These are phyloP conservation scores for Dioscorea zingiberensis DNA, from an alignment of 106 monocot genomes.

Conservation along the genomic window DNA sequence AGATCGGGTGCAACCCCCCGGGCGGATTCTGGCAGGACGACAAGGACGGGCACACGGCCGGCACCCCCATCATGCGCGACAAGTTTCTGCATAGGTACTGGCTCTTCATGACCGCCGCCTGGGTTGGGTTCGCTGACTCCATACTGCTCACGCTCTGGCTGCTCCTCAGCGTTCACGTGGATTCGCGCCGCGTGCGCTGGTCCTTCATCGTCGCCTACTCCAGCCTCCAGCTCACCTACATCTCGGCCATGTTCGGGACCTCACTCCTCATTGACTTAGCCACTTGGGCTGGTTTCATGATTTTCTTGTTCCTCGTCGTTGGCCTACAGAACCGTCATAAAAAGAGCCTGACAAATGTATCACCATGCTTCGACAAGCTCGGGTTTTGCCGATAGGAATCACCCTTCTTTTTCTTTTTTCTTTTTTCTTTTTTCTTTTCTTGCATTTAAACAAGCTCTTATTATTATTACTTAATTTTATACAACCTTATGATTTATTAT, in stretches of 20 bases:
- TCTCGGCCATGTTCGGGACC: constrained; percentile 7
- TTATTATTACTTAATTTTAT: no score
- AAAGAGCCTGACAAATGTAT: no score
- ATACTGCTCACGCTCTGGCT: constrained; percentile 14
- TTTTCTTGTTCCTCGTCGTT: not conserved
- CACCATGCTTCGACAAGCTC: no score
- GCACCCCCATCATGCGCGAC: constrained; percentile 24
- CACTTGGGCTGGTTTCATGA: constrained; percentile 1
- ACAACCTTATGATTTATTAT: no score
- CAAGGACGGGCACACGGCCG: not conserved
- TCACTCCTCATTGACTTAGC: constrained; percentile 1
- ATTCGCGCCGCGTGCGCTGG: constrained; percentile 3
- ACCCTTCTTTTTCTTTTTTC: no score
- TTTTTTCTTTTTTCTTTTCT: no score
- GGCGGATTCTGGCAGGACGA: constrained; percentile 26
- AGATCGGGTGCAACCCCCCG: constrained; percentile 9
- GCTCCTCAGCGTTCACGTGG: not conserved
- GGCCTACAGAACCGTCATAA: no score
- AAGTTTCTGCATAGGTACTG: constrained; percentile 8
- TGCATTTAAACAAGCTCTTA: no score
- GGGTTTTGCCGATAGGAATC: no score
- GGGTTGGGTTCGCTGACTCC: constrained; percentile 17
- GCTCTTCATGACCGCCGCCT: constrained; percentile 12
- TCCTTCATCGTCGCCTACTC: constrained; percentile 15
- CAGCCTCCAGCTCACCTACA: constrained; percentile 12